Conservation (phyloP, 2,329 filamentous ascomycete genomes). For the Colletotrichum shisoi region DNA sequence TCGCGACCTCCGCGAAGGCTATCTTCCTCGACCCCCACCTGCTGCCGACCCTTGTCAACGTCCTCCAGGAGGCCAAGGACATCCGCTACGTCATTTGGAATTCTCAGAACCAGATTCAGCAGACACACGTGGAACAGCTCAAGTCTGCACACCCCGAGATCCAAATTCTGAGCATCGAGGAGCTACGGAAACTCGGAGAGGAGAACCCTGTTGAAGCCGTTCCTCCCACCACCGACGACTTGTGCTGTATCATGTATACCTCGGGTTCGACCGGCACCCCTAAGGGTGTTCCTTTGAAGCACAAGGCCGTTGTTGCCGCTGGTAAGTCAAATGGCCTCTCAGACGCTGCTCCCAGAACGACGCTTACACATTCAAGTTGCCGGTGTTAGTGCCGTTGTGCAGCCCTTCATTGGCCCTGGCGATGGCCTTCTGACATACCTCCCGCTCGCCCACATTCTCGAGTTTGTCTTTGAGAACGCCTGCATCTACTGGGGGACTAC, state of each 20-base stretch:
- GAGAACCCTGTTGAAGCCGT: constrained; percentile 73
- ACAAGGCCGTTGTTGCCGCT: constrained; percentile 77
- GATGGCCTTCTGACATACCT: constrained; percentile 85
- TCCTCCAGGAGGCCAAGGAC: constrained; percentile 59
- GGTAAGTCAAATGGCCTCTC: constrained; percentile 58
- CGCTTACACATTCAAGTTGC: constrained; percentile 62
- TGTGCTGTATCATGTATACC: constrained; percentile 78
- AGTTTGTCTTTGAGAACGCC: constrained; percentile 89
- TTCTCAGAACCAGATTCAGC: constrained; percentile 61
- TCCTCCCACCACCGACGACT: constrained; percentile 74
- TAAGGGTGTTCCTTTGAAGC: constrained; percentile 81
- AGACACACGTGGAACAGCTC: constrained; percentile 59
- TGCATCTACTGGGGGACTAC: constrained; percentile 84
- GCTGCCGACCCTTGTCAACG: constrained; percentile 63
- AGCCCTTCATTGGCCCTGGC: constrained; percentile 77
- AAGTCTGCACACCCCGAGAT: constrained; percentile 53
- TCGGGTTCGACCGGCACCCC: constrained; percentile 84
- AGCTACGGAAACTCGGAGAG: constrained; percentile 61
- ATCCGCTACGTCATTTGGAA: constrained; percentile 64
- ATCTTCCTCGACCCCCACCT: constrained; percentile 67
- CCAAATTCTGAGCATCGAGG: constrained; percentile 60
- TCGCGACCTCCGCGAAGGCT: constrained; percentile 73
- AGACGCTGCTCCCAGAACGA: background rate
- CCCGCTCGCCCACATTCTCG: constrained; percentile 86
- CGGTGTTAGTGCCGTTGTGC: constrained; percentile 79